A percentile compares a stretch with the other conserved stretches of the same genome.
Evolutionary conservation across 164 flowering plant species (phyloP).

Genomic region (Echeveria elegans): DNA sequence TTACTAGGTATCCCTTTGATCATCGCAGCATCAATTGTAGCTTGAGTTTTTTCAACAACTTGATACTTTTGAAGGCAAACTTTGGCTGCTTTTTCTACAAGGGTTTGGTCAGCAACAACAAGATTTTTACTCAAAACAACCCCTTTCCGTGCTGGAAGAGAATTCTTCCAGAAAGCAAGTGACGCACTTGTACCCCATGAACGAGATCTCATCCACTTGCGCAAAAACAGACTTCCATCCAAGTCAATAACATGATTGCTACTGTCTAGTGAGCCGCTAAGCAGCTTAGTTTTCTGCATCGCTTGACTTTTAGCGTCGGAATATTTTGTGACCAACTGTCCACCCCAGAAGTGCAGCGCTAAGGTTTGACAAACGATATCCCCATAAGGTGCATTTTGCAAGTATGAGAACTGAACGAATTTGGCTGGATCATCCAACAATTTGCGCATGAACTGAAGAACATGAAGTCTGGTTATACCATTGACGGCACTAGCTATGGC

Average conservation of each 20-base stretch:
- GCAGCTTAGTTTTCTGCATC: conserved; percentile 14
- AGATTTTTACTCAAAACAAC: conserved; percentile 64
- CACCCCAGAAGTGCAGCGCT: conserved; percentile 86
- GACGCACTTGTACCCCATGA: conserved; percentile 75
- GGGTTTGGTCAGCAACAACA: conserved; percentile 56
- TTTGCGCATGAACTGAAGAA: conserved; percentile 69
- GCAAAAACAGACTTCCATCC: conserved; percentile 88
- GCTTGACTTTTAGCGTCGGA: conserved; percentile 19
- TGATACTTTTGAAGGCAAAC: conserved; percentile 48
- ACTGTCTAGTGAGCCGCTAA: conserved; percentile 27
- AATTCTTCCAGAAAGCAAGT: conserved; percentile 62
- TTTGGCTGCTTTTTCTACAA: conserved; percentile 61
- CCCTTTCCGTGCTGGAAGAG: conserved; percentile 38
- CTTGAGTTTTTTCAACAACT: conserved; percentile 77
- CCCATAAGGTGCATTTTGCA: conserved; percentile 70
- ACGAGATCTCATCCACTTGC: conserved; percentile 79
- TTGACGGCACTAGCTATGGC: conserved; percentile 51
- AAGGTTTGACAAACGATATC: conserved; percentile 73
- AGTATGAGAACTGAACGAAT: conserved; percentile 71
- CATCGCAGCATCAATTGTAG: conserved; percentile 94
- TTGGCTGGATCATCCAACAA: conserved; percentile 76
- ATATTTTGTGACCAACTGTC: conserved; percentile 45
- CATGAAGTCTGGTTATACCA: conserved; percentile 72
- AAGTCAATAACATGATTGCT: conserved; percentile 50
- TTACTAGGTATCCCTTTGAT: conserved; percentile 91